Percentiles rank a stretch among this genome's conserved stretches.
Evolutionary conservation across 139 green algal species (phyloP).

Genomic region (Eudorina sp.): DNA sequence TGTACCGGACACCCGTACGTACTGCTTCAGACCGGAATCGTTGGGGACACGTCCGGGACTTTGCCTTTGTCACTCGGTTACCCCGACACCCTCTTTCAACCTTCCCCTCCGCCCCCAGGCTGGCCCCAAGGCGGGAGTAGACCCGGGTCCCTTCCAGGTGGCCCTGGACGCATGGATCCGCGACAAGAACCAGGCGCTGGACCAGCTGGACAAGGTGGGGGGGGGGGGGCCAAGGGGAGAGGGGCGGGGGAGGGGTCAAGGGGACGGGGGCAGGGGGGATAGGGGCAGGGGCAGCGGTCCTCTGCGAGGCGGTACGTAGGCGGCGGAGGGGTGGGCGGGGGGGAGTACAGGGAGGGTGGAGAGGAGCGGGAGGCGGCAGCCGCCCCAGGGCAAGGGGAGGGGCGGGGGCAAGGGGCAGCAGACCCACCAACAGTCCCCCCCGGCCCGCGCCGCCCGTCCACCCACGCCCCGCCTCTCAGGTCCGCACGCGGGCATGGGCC

Average conservation of each 20-base stretch:
- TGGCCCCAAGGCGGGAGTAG: conserved; percentile 40
- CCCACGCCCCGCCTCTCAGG: conserved; percentile 44
- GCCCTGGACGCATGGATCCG: conserved; percentile 58
- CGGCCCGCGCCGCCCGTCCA: not conserved
- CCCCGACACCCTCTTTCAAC: too few species aligned
- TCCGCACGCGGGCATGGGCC: conserved; percentile 42
- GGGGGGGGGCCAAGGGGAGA: not conserved
- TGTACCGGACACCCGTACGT: too few species aligned
- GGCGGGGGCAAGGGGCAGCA: too few species aligned
- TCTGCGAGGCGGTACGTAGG: too few species aligned
- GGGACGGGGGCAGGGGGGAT: not conserved
- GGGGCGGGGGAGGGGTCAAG: not conserved
- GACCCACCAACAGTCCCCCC: too few species aligned
- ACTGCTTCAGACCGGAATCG: too few species aligned
- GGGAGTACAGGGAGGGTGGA: too few species aligned
- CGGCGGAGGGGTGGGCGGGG: too few species aligned
- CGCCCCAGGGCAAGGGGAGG: too few species aligned
- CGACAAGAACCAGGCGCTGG: conserved; percentile 68
- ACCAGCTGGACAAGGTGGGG: conserved; percentile 63
- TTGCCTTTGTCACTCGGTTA: too few species aligned
- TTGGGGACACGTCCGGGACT: too few species aligned
- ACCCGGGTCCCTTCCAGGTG: conserved; percentile 40
- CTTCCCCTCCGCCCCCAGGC: conserved; percentile 23
- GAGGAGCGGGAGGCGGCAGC: too few species aligned
- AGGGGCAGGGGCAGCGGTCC: not conserved